Base-by-base conservation (phyloP, 2,329 filamentous ascomycete species). In the Sporothrix pallida region DNA sequence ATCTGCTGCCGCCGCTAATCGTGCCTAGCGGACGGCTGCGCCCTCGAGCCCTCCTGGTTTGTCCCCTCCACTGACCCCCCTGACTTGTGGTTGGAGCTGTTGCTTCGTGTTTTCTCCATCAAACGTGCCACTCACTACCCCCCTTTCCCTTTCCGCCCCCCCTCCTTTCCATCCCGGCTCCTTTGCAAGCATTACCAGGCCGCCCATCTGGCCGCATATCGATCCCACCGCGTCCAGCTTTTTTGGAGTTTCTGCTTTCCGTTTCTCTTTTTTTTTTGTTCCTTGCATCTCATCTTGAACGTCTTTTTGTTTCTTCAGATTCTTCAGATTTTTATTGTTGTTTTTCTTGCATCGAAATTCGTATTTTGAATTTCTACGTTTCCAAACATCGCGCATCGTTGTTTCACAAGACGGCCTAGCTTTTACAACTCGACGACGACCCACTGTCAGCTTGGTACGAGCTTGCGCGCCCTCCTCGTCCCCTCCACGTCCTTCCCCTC, bases 171-270 rank as follows among this genome's bases (percentile, higher is more conserved):
- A 31, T 52, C 71, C 71, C 58, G 70, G 65, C 48, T 68, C 52
- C 73, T 72, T 60, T 62, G 60, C 46, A 68, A 46, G 42, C 65
- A 71, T 69, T 70, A 63, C 63, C 58, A 71, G 71, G 75, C 73
- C 75, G 63, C 75, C 73, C 52, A 71, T 58, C 52, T 67, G 72
- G 73, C 73, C 74, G 75, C 74, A 76, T 76, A 75, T 73, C 72
- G 73, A 76, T 74, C 72, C 42, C 70, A 70, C 26, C 65, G 73
- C 70, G 70, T 73, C 73, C 70, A 63, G 17, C 63, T 73, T 23
- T 69, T 69, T 74, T 73, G 42, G 62, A n/a, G 62, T 56, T 67
- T 75, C 31, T 50, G 23, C n/a, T 58, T 70, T 42, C 48, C 15
- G 48, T 31, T 37, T 62, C 63, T 58, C 37, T 70, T 15, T 46